Base-by-base conservation (phyloP, 331 rosid genomes). In the Cydonia oblonga region DNA sequence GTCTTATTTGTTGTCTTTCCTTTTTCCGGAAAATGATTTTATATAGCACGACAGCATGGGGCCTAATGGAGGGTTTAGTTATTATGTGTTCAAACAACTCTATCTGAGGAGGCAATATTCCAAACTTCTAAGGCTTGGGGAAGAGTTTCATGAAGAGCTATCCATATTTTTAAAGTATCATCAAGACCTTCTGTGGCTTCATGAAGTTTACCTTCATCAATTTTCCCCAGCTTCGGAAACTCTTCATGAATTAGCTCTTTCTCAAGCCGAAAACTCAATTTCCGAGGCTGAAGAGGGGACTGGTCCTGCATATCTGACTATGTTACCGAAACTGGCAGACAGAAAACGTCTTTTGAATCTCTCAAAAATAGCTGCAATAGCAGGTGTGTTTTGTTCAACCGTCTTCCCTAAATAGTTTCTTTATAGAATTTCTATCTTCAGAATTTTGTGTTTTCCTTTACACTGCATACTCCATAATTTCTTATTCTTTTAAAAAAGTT, bases 111-210 rank as follows among this genome's bases (percentile, higher is more conserved):
- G 85, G 80, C 96, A 93, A 81, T 83, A 87, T 76, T 84, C 96
- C 77, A 86, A 91, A 81, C 92, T 93, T 86, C 85, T 91, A 80
- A 86, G 97, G 82, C 86, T 93, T 42, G 98, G 98, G 51, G 97
- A 93, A 85, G 98, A 93, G 85, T 93, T 93, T 78, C 95, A 86
- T 1, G 96, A 89, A 70, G 97, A 91, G 63, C 78, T 93, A 62
- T 88, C 88, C 44, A 82, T 86, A 75, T 93, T 91, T 74, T 77
- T 93, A 53, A 93, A 82, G 87, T 93, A 86, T 75, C 96, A 89
- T 71, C 88, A 79, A 40, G 96, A 86, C 84, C 96, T 93, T 78
- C 83, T 89, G 64, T 93, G 98, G 98, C 97, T 93, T 81, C 98
- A 93, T 74, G 91, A 91, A 78, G 73, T 93, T 84, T 91, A 86